Conservation (phyloP, 2,329 filamentous ascomycete species). For the Penicillium sp. region DNA sequence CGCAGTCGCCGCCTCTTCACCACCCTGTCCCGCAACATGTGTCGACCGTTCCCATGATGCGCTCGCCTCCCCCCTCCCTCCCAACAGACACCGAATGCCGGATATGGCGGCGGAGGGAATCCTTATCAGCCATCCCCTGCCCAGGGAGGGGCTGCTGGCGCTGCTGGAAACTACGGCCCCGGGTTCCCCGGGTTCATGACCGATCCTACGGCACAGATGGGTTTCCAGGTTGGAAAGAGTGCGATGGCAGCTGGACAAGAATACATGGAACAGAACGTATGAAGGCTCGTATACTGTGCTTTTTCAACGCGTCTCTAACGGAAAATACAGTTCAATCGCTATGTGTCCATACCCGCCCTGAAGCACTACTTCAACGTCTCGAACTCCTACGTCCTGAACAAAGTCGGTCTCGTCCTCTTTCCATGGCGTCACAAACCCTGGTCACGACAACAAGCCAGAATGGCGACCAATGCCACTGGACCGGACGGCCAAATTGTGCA, state of each 20-base stretch:
- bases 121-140: conserved; percentile 48
- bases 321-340: conserved; percentile 63
- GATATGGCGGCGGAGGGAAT: conserved; percentile 45
- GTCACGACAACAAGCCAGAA: conserved; percentile 77
- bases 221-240: conserved; percentile 87
- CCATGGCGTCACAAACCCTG: conserved; percentile 97
- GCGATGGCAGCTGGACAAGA: conserved; percentile 90
- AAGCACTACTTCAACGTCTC: conserved; percentile 99
- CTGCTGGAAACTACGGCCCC: conserved; percentile 46
- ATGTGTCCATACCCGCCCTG: conserved; percentile 85
- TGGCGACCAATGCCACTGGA: conserved; percentile 40
- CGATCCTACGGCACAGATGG: conserved; percentile 91
- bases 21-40: conserved; percentile 98
- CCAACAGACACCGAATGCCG: conserved; percentile 62
- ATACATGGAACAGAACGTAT: conserved; percentile 91
- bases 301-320: not conserved
- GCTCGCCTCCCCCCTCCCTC: conserved; percentile 80
- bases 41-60: conserved; percentile 93
- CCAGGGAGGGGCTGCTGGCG: conserved; percentile 41
- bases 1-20: conserved; percentile 85
- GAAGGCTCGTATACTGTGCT: conserved; percentile 29
- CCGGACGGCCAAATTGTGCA: conserved; percentile 63
- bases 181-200: conserved; percentile 92
- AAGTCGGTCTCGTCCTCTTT: conserved; percentile 89
- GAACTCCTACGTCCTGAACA: conserved; percentile 93